These are phyloP conservation scores for Solanum chmielewskii DNA, from an alignment of 257 asterid genomes.

Conservation along the genomic window DNA sequence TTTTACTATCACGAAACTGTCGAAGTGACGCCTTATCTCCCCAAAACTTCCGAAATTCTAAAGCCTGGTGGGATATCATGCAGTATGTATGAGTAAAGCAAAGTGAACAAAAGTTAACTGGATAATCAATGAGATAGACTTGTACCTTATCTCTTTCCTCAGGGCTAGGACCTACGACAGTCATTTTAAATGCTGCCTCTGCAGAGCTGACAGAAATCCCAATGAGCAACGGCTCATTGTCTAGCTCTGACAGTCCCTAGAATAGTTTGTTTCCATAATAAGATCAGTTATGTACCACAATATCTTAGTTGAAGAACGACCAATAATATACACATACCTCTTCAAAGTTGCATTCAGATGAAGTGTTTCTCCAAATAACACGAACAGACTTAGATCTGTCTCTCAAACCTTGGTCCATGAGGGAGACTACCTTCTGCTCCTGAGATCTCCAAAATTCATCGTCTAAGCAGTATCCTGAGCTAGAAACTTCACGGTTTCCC, in stretches of 20 bases:
- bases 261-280: neutral
- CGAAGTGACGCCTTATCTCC: conserved; percentile 88
- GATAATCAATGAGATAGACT: neutral
- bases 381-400: conserved; percentile 77
- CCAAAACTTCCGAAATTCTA: conserved; percentile 88
- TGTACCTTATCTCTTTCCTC: conserved; percentile 86
- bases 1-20: conserved; percentile 82
- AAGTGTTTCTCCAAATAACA: conserved; percentile 74
- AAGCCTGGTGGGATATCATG: conserved; percentile 42
- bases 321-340: conserved; percentile 48
- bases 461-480: conserved; percentile 75
- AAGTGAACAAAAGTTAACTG: neutral
- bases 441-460: conserved; percentile 94
- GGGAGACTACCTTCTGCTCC: conserved; percentile 59
- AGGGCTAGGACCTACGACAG: conserved; percentile 87
- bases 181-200: conserved; percentile 75
- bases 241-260: conserved; percentile 64
- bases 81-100: neutral
- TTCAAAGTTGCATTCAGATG: conserved; percentile 46
- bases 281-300: neutral
- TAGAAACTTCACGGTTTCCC: conserved; percentile 37
- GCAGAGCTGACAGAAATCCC: conserved; percentile 55
- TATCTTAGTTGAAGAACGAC: conserved; percentile 1
- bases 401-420: conserved; percentile 62
- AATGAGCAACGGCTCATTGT: conserved; percentile 56